Base-by-base conservation (phyloP, 306 rosid genomes). In the Oemleria cerasiformis region DNA sequence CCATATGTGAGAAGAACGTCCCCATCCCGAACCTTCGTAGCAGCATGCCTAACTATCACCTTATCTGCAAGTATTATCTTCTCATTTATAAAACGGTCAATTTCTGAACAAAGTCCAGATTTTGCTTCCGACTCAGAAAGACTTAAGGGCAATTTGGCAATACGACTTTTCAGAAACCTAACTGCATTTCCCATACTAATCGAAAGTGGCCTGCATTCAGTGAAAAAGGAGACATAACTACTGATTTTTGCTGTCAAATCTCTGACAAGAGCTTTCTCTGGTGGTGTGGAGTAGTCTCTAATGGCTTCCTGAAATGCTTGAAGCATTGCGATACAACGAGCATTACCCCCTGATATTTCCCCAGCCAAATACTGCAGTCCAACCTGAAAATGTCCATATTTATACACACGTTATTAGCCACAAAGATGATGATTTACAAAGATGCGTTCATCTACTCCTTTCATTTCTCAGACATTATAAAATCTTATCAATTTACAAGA, bases 181-280 rank as follows among this genome's bases (percentile, higher is more conserved):
- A 92, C 82, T 45, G 96, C 91, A 82, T 92, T 92, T 56, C 98
- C 96, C 98, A 92, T 90, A 83, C 96, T 85, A 45, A 90, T 72
- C 45, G 98, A 92, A 70, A 92, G 86, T 12, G 96, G 96, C 69
- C 98, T 85, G 80, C 96, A 92, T 77, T 92, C 92, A 15, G 70
- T 81, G 44, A 92, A 78, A 82, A 86, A 90, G 30, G 98, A 92
- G 42, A 92, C 86, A 65, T 86, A 90, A 79, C 90, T 81, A 65
- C 83, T 78, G 68, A 92, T 78, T 82, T 87, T 92, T 68, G 96
- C 84, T 65, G 96, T 85, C 80, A 92, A 84, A 61, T 92, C 96
- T 80, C 96, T 81, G n/a, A 20, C 67, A 65, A 92, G 86, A 58
- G 74, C 73, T 77, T 90, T 92, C 68, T 86, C 75, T 63, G 69